Percentiles rank a stretch among this genome's conserved stretches.
These are phyloP conservation scores for Mycena maculata DNA, from an alignment of 768 basidiomycete genomes.

Conservation along the genomic window DNA sequence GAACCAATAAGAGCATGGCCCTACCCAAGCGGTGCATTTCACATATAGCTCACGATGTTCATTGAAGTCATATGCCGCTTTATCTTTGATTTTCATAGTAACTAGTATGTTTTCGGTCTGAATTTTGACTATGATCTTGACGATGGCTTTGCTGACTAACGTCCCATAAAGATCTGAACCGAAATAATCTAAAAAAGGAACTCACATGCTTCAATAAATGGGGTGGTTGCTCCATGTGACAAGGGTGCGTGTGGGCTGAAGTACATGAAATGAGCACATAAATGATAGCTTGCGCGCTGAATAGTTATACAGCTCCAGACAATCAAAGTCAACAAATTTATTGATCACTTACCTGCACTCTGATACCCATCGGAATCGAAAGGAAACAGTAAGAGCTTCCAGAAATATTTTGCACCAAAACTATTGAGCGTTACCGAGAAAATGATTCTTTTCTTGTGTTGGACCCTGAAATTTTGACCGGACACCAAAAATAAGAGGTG, in stretches of 20 bases:
- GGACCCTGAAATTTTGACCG: no score
- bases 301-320: no score
- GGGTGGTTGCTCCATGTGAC: conserved; percentile 38
- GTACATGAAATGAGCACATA: conserved; percentile 40
- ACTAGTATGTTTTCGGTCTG: conserved; percentile 40
- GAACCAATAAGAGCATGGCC: conserved; percentile 40
- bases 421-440: no score
- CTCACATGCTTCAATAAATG: conserved; percentile 36
- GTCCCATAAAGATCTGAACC: neutral
- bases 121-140: conserved; percentile 39
- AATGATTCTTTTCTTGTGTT: no score
- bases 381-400: no score
- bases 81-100: conserved; percentile 37
- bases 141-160: conserved; percentile 33
- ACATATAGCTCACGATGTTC: conserved; percentile 39
- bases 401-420: no score
- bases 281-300: no score
- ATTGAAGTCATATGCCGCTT: conserved; percentile 38
- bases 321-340: no score
- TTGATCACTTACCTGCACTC: no score
- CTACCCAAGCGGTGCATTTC: conserved; percentile 40
- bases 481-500: no score
- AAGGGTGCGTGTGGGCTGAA: conserved; percentile 39
- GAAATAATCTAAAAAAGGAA: neutral
- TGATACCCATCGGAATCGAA: no score